phyloP scores from a whole-genome alignment of 176 grass and related monocot species.

The Ananas comosus region DNA sequence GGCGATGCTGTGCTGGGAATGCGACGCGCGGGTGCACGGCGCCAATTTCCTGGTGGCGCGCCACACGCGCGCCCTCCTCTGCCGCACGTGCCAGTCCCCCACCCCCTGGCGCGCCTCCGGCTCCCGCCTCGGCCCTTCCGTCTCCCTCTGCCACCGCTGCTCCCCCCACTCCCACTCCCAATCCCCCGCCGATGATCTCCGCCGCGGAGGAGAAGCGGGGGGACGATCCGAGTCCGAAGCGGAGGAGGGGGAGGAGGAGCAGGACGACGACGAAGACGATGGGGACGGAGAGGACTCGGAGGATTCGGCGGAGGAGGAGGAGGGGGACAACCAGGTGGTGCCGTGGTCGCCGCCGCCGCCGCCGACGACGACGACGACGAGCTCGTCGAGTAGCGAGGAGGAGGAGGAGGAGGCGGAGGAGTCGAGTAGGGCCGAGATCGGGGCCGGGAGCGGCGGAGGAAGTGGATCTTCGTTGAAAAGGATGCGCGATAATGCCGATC shows the following conservation, averaged over 20 bases:
- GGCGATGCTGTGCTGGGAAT: conserved; percentile 69
- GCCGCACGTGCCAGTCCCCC: conserved; percentile 46
- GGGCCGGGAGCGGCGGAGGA: not conserved
- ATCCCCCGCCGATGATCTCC: not conserved
- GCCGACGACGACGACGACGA: not conserved
- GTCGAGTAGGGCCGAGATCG: not conserved
- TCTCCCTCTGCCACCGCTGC: conserved; percentile 58
- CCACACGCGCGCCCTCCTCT: conserved; percentile 51
- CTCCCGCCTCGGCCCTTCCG: conserved; percentile 41
- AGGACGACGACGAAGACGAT: not conserved
- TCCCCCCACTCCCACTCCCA: conserved; percentile 17
- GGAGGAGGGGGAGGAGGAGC: not conserved
- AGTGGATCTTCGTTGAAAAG: conserved; percentile 18
- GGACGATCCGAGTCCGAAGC: conserved; percentile 9
- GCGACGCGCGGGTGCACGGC: conserved; percentile 71
- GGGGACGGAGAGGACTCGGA: not conserved
- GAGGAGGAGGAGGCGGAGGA: not conserved
- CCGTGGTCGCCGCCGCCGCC: conserved; percentile 15
- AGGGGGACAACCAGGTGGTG: conserved; percentile 24
- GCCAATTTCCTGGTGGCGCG: conserved; percentile 83
- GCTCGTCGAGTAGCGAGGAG: conserved; percentile 12
- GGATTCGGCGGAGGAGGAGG: conserved; percentile 19
- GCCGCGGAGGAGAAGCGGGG: conserved; percentile 8
- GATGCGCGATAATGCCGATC: conserved; percentile 19
- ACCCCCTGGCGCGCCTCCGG: conserved; percentile 65